A percentile compares a stretch with the other conserved stretches of the same genome.
These are phyloP conservation scores for Pichia gijzeniarum DNA, from an alignment of 805 yeast genomes.

Conservation along the genomic window DNA sequence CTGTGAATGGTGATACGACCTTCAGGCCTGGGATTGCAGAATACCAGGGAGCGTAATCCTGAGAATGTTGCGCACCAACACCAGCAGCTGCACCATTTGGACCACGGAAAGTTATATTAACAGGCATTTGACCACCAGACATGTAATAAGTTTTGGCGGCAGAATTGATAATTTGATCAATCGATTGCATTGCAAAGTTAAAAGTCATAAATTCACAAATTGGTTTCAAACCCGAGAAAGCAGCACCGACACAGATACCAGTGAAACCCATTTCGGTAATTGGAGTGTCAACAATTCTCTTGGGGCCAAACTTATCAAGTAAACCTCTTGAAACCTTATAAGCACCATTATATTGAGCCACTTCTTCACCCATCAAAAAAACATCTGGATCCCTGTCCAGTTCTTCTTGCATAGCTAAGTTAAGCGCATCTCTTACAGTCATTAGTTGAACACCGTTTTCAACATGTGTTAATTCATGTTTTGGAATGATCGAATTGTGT, in stretches of 20 bases:
- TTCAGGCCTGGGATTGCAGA: slow-evolving; percentile 97
- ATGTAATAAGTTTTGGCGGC: slow-evolving; percentile 98
- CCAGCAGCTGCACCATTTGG: slow-evolving; percentile 99
- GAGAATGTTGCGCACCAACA: slow-evolving; percentile 99
- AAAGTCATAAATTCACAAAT: slow-evolving; percentile 98
- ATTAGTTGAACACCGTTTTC: slow-evolving; percentile 35
- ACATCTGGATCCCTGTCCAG: slow-evolving; percentile 92
- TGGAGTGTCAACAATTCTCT: slow-evolving; percentile 92
- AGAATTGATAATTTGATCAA: slow-evolving; percentile 96
- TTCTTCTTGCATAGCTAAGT: slow-evolving; percentile 94
- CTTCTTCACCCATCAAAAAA: slow-evolving; percentile 97
- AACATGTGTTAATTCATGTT: slow-evolving; percentile 11
- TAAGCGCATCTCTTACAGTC: slow-evolving; percentile 96
- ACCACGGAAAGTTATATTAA: slow-evolving; percentile 97
- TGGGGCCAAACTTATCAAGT: slow-evolving; percentile 90
- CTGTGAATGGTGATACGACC: slow-evolving; percentile 90
- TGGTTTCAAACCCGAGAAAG: slow-evolving; percentile 94
- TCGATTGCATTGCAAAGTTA: slow-evolving; percentile 99
- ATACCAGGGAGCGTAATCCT: slow-evolving; percentile 96
- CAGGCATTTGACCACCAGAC: slow-evolving; percentile 98
- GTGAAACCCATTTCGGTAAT: slow-evolving; percentile 99
- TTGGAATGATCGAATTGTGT: slow-evolving; percentile 2
- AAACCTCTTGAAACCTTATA: slow-evolving; percentile 95
- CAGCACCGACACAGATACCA: slow-evolving; percentile 91
- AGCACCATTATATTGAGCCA: slow-evolving; percentile 98